Evolutionary conservation across 495 filamentous ascomycete genomes (phyloP), one percentile per base, ranked within the genome.

Genomic region (Neurospora sp.): DNA sequence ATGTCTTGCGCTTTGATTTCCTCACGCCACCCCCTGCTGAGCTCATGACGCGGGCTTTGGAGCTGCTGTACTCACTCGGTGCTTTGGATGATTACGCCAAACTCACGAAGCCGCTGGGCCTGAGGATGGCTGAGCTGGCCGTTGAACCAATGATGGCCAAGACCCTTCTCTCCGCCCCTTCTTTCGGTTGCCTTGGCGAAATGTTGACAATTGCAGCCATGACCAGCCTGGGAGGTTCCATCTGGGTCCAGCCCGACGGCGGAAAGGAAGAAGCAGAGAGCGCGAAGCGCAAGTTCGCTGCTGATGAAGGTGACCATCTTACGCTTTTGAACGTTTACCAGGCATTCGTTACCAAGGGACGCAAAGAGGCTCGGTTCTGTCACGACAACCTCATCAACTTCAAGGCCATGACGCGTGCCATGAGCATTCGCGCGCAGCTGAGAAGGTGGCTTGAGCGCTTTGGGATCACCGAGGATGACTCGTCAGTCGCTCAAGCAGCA

Each of bases 81-180:
- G 94, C 94, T 3, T 83, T 99, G 27, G 95, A 98, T 75, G 89
- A 91, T 73, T 94, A 98, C 77, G 95, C 94, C 39, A 96, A 94
- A 80, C 90, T 99, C 70, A 98, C 95, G 16, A 91, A 89, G 72
- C 95, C 96, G 0, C 84, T 97, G 35, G 96, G 96, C 2, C 84
- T 88, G 71, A 89, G 95, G 70, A 98, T 99, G 94, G 96, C 96
- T 9, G 96, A 98, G 82, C 86, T 99, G 74, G 92, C 95, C 0
- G 89, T 98, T 18, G 94, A 97, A 76, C 96, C 96, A 1, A 98
- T 98, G 95, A 95, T 98, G 90, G 93, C 90, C 16, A 97, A 95
- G 81, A 94, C 93, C 8, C 87, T 98, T 10, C 89, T 98, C 18
- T 88, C 89, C n/a, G 93, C 93, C 1, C 83, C 90, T 3, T 84